Conservation (phyloP, 495 filamentous ascomycete genomes). For the Talaromyces borbonicus region DNA sequence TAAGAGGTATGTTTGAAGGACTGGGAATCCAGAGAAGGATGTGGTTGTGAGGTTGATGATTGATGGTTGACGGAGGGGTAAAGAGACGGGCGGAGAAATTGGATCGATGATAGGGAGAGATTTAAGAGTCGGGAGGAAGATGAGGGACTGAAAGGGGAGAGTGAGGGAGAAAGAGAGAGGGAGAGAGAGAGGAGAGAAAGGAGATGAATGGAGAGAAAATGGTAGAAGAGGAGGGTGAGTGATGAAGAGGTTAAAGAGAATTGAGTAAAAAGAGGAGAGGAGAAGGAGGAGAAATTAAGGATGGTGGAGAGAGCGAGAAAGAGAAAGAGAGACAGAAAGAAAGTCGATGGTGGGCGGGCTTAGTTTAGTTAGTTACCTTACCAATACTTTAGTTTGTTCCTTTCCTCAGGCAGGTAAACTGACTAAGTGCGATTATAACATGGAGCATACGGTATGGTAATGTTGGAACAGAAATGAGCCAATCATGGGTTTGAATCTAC, state of each 20-base stretch:
- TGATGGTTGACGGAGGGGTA: constrained; percentile 9
- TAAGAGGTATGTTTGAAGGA: too few species aligned
- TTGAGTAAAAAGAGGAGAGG: constrained; percentile 8
- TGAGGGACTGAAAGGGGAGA: constrained; percentile 20
- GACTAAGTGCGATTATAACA: too few species aligned
- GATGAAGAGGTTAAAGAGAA: constrained; percentile 11
- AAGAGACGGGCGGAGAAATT: constrained; percentile 6
- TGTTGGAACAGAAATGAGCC: too few species aligned
- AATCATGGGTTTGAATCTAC: too few species aligned
- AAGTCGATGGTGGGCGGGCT: constrained; percentile 9
- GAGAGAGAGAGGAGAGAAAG: constrained; percentile 8
- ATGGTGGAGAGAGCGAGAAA: constrained; percentile 9
- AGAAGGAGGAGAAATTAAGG: constrained; percentile 10
- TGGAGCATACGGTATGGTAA: too few species aligned
- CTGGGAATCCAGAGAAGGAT: constrained; percentile 5
- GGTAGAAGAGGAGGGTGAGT: constrained; percentile 12
- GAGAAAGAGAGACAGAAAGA: constrained; percentile 14
- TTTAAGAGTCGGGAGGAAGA: constrained; percentile 4
- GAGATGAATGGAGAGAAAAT: constrained; percentile 5
- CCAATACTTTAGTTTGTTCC: too few species aligned
- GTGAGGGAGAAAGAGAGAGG: constrained; percentile 15
- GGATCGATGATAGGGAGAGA: too few species aligned
- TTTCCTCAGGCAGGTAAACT: too few species aligned
- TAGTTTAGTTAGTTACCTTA: too few species aligned
- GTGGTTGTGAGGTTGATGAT: not conserved